A percentile compares a stretch with the other conserved stretches of the same genome.
Conservation (phyloP, 2,329 filamentous ascomycete genomes). For the Onygena corvina region DNA sequence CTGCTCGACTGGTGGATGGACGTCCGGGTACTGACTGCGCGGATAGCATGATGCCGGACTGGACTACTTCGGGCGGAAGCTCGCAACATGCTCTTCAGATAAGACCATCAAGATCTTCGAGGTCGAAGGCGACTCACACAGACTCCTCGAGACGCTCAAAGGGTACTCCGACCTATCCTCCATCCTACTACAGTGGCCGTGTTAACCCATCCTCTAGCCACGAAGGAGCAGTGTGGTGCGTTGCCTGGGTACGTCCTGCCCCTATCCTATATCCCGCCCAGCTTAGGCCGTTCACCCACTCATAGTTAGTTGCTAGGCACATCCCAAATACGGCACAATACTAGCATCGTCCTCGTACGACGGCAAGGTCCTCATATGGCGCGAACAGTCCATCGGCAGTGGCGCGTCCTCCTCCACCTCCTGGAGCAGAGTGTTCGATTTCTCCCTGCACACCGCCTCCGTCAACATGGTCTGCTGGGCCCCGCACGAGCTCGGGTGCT, state of each 20-base stretch:
- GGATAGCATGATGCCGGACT: constrained; percentile 86
- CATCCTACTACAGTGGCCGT: too few species aligned
- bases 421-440: constrained; percentile 85
- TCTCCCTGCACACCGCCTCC: constrained; percentile 82
- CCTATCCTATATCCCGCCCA: constrained; percentile 4
- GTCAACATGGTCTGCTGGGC: constrained; percentile 97
- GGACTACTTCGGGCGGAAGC: constrained; percentile 92
- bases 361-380: constrained; percentile 97
- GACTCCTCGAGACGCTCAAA: constrained; percentile 83
- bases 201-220: constrained; percentile 47
- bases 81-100: constrained; percentile 95
- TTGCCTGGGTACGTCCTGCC: constrained; percentile 58
- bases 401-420: constrained; percentile 36
- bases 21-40: background rate
- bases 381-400: constrained; percentile 52
- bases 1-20: too few species aligned
- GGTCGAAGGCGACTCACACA: constrained; percentile 83
- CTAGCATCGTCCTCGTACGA: constrained; percentile 92
- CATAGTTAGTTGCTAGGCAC: constrained; percentile 45
- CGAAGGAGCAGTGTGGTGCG: constrained; percentile 94
- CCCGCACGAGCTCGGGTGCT: constrained; percentile 89
- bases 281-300: background rate
- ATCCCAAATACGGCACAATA: constrained; percentile 97
- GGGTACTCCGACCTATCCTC: constrained; percentile 47
- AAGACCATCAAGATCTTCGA: constrained; percentile 99